Conservation (phyloP, 2,329 filamentous ascomycete genomes). For the Calonectria pseudoreteaudii region DNA sequence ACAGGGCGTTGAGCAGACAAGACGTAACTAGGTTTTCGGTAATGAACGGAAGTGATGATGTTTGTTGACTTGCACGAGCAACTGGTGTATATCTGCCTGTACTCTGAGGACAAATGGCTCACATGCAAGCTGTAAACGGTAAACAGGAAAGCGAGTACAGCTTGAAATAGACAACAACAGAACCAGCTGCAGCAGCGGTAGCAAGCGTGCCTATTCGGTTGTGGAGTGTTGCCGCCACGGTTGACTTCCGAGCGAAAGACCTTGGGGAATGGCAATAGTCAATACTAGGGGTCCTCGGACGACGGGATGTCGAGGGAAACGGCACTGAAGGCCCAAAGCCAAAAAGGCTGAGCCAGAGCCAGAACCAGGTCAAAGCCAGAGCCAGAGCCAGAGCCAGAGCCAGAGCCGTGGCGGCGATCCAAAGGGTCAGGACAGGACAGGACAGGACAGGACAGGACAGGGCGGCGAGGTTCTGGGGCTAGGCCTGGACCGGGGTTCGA, state of each 20-base stretch:
- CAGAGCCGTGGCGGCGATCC: constrained; percentile 35
- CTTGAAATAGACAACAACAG: constrained; percentile 23
- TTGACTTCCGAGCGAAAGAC: constrained; percentile 36
- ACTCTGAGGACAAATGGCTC: constrained; percentile 28
- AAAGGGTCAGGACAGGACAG: constrained; percentile 7
- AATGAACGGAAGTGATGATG: background rate
- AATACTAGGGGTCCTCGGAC: constrained; percentile 36
- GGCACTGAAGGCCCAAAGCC: constrained; percentile 28
- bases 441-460: constrained; percentile 6
- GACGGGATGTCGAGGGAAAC: constrained; percentile 42
- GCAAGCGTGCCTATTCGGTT: constrained; percentile 25
- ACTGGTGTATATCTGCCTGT: background rate
- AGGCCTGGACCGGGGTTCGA: constrained; percentile 35
- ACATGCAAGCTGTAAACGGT: constrained; percentile 26
- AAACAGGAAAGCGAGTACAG: constrained; percentile 23
- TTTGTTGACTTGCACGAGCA: background rate
- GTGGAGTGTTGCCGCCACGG: constrained; percentile 35
- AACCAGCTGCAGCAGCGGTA: background rate
- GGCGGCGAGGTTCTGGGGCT: constrained; percentile 21
- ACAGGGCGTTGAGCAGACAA: constrained; percentile 1
- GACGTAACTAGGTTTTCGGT: background rate
- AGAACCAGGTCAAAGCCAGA: constrained; percentile 11
- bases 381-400: constrained; percentile 16
- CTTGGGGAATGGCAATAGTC: constrained; percentile 12
- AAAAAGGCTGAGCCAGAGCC: background rate